phyloP scores from a whole-genome alignment of 495 filamentous ascomycete species.

The Penicillium atrosanguineum region DNA sequence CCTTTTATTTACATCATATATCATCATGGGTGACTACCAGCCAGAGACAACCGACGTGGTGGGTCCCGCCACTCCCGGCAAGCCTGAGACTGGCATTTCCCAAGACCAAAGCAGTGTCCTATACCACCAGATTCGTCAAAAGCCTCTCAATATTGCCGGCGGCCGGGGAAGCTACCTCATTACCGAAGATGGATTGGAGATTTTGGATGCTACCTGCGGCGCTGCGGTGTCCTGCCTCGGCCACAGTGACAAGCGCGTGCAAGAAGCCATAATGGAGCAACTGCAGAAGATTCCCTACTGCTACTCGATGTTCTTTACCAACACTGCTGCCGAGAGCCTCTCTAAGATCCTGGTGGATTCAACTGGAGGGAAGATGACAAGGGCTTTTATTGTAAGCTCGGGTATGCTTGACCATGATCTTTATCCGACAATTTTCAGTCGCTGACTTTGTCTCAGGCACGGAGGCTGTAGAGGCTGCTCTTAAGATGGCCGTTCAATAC shows the following conservation, averaged over 20 bases:
- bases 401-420: conserved; percentile 18
- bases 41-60: conserved; percentile 1
- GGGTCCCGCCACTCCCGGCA: neutral
- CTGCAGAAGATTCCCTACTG: conserved; percentile 41
- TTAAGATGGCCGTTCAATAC: conserved; percentile 60
- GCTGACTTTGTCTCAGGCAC: conserved; percentile 33
- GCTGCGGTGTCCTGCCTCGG: conserved; percentile 40
- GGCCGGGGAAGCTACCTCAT: conserved; percentile 20
- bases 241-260: conserved; percentile 36
- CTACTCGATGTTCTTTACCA: conserved; percentile 47
- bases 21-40: conserved; percentile 26
- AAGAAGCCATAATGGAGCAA: conserved; percentile 39
- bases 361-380: conserved; percentile 32
- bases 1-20: neutral
- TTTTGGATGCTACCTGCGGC: conserved; percentile 31
- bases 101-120: conserved; percentile 19
- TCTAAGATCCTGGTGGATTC: conserved; percentile 32
- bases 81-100: neutral
- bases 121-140: conserved; percentile 21
- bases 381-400: conserved; percentile 47
- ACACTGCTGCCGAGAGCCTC: conserved; percentile 33
- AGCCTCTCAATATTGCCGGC: conserved; percentile 22
- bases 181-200: conserved; percentile 14
- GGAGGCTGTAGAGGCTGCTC: conserved; percentile 63
- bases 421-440: neutral